Percentiles rank a stretch among this genome's conserved stretches.
Evolutionary conservation across 2,329 filamentous ascomycete species (phyloP).

Genomic region (Pseudocercospora musae): DNA sequence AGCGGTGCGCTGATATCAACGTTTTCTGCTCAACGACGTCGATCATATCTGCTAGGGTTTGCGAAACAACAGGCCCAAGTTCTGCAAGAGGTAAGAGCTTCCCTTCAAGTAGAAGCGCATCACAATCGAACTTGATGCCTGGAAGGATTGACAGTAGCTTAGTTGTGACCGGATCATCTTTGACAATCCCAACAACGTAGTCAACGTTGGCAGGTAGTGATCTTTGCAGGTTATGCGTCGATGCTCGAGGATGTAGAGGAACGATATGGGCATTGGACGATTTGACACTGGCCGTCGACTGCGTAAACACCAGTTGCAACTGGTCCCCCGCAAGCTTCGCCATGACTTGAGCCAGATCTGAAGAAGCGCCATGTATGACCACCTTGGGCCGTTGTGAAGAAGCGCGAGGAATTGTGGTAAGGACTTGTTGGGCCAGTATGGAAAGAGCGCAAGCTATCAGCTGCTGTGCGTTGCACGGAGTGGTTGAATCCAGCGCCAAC

Average conservation of each 20-base stretch:
- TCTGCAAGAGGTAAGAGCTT: background rate
- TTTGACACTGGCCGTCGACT: slow-evolving; percentile 5
- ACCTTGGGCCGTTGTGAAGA: background rate
- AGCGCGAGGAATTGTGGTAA: slow-evolving; percentile 7
- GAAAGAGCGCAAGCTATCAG: slow-evolving; percentile 11
- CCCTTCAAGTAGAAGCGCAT: background rate
- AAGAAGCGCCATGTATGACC: slow-evolving; percentile 17
- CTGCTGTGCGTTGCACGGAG: slow-evolving; percentile 10
- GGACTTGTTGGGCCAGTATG: slow-evolving; percentile 15
- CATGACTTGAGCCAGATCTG: slow-evolving; percentile 10
- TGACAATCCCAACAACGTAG: slow-evolving; percentile 11
- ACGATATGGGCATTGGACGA: background rate
- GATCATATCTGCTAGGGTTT: background rate
- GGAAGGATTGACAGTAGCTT: slow-evolving; percentile 16
- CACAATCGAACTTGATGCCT: slow-evolving; percentile 10
- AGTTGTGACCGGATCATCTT: slow-evolving; percentile 9
- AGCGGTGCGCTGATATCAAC: slow-evolving; percentile 4
- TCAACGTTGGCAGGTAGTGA: slow-evolving; percentile 12
- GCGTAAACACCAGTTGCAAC: slow-evolving; percentile 9
- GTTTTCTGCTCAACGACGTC: background rate
- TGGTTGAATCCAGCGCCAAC: background rate
- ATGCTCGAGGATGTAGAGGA: slow-evolving; percentile 15
- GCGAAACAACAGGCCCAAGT: background rate
- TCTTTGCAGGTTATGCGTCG: slow-evolving; percentile 13
- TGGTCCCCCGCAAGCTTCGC: background rate